phyloP scores from a whole-genome alignment of 129 eudicot genomes.

The Centaurea solstitialis region DNA sequence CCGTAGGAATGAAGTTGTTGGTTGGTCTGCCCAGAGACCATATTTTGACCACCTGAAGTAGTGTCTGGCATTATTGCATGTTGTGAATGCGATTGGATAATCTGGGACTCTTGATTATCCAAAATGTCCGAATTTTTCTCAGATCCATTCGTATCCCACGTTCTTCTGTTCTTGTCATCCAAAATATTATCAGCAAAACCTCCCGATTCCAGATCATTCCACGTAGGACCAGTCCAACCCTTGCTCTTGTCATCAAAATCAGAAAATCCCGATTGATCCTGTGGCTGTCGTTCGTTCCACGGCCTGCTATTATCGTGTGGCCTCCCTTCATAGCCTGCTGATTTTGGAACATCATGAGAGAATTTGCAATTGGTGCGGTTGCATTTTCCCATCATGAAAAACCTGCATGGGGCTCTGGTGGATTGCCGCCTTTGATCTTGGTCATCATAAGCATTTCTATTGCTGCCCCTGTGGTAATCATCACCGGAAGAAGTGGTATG shows the following conservation, averaged over 20 bases:
- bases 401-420: slow-evolving; percentile 54
- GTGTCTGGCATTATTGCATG: slow-evolving; percentile 13
- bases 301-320: slow-evolving; percentile 25
- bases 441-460: slow-evolving; percentile 35
- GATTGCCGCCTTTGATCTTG: slow-evolving; percentile 47
- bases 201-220: slow-evolving; percentile 37
- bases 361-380: slow-evolving; percentile 60
- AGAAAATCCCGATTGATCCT: slow-evolving; percentile 15
- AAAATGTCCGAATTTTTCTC: slow-evolving; percentile 4
- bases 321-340: slow-evolving; percentile 23
- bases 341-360: slow-evolving; percentile 61
- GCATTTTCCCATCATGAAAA: slow-evolving; percentile 70
- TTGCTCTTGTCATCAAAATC: slow-evolving; percentile 33
- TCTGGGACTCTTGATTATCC: slow-evolving; percentile 28
- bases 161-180: neutral
- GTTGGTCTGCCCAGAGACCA: slow-evolving; percentile 10
- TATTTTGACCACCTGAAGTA: neutral
- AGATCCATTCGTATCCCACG: slow-evolving; percentile 6
- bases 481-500: slow-evolving; percentile 45
- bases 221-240: slow-evolving; percentile 49
- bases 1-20: slow-evolving; percentile 17
- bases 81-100: slow-evolving; percentile 6
- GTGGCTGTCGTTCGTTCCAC: slow-evolving; percentile 24
- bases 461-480: slow-evolving; percentile 38
- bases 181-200: slow-evolving; percentile 6